Percentiles rank a stretch among this genome's conserved stretches.
phyloP scores from a whole-genome alignment of 1,284 basidiomycete genomes.

The Malassezia sp. region DNA sequence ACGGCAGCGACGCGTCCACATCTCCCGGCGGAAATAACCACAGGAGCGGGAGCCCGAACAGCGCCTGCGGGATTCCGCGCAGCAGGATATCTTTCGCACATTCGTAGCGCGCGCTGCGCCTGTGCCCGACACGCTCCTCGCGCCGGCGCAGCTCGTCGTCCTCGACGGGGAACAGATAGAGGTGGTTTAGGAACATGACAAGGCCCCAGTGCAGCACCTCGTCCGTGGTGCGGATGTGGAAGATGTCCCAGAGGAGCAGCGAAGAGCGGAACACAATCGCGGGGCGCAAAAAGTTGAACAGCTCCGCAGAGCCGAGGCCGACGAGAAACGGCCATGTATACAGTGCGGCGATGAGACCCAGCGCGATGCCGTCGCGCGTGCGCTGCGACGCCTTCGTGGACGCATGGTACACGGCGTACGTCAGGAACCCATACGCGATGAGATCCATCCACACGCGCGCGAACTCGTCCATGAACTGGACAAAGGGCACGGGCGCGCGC shows the following conservation, averaged over 20 bases:
- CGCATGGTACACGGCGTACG: background rate
- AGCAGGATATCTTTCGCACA: slow-evolving; percentile 32
- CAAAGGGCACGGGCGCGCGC: background rate
- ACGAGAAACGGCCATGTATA: slow-evolving; percentile 3
- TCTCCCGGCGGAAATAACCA: slow-evolving; percentile 39
- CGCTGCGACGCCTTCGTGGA: background rate
- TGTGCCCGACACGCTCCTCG: slow-evolving; percentile 20
- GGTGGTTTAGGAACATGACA: slow-evolving; percentile 35
- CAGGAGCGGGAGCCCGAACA: slow-evolving; percentile 24
- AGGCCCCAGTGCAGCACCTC: slow-evolving; percentile 36
- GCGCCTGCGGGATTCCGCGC: slow-evolving; percentile 26
- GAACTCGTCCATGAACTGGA: background rate
- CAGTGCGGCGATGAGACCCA: background rate
- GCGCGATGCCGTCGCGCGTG: background rate
- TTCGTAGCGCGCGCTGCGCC: slow-evolving; percentile 25
- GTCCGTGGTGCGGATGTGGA: slow-evolving; percentile 29
- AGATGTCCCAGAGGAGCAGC: slow-evolving; percentile 43
- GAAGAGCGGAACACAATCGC: slow-evolving; percentile 41
- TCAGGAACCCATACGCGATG: background rate
- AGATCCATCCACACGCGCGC: background rate
- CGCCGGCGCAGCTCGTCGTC: slow-evolving; percentile 31
- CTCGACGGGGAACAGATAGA: slow-evolving; percentile 43
- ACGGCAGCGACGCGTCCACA: slow-evolving; percentile 21
- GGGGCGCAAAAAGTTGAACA: slow-evolving; percentile 42
- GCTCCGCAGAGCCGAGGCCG: slow-evolving; percentile 3